Conservation (phyloP, 2,329 filamentous ascomycete species). For the Exophiala oligosperma region DNA sequence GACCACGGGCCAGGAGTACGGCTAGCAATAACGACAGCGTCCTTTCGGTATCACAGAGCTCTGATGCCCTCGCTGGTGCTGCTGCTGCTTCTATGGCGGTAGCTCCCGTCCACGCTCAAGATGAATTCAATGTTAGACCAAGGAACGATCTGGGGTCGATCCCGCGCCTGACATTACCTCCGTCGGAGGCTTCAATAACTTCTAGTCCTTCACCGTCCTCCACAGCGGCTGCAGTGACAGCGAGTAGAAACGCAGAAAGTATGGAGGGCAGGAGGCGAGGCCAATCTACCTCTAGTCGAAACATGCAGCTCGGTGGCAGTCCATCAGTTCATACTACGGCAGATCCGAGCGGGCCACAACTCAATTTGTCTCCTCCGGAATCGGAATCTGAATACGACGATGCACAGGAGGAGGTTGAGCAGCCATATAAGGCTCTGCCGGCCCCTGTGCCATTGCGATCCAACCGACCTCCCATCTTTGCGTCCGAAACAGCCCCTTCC, state of each 20-base stretch:
- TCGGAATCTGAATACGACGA: conserved; percentile 19
- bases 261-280: conserved; percentile 11
- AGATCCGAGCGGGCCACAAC: conserved; percentile 5
- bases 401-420: neutral
- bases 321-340: neutral
- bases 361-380: conserved; percentile 17
- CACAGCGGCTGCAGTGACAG: conserved; percentile 17
- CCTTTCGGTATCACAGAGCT: conserved; percentile 12
- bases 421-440: conserved; percentile 1
- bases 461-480: conserved; percentile 12
- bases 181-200: conserved; percentile 7
- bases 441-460: conserved; percentile 16
- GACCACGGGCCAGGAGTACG: conserved; percentile 19
- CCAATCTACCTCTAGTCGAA: conserved; percentile 13
- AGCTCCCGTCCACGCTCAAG: conserved; percentile 7
- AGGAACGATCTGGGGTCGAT: conserved; percentile 14
- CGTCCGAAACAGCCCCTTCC: conserved; percentile 9
- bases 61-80: conserved; percentile 22
- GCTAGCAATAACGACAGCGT: conserved; percentile 14
- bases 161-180: conserved; percentile 4
- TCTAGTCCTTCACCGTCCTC: conserved; percentile 15
- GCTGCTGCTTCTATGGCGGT: conserved; percentile 21
- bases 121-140: conserved; percentile 10
- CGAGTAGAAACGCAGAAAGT: conserved; percentile 20
- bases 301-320: conserved; percentile 1